phyloP scores from a whole-genome alignment of 768 basidiomycete species.

The Mycena vitilis region DNA sequence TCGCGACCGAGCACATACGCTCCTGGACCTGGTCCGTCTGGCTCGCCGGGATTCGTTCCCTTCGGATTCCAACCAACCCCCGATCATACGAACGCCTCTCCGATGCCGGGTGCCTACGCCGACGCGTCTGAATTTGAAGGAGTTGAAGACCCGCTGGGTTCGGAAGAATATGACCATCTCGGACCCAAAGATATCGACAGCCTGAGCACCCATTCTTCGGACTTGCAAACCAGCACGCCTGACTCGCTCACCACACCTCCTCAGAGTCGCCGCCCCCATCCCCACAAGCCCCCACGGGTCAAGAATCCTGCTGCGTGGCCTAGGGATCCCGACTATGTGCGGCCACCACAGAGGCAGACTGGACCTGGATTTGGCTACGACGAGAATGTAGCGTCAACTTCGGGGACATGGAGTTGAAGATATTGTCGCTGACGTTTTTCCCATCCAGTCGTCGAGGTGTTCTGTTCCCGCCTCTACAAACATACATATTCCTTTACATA shows the following conservation, averaged over 20 bases:
- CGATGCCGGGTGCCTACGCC: constrained; percentile 28
- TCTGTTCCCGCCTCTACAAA: constrained; percentile 1
- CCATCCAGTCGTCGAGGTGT: neutral
- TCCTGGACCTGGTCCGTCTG: neutral
- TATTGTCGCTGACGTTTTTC: neutral
- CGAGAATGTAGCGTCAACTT: constrained; percentile 11
- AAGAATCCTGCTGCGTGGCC: constrained; percentile 17
- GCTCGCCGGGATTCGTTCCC: constrained; percentile 5
- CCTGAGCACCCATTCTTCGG: constrained; percentile 22
- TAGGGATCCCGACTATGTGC: constrained; percentile 5
- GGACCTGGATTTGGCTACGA: constrained; percentile 24
- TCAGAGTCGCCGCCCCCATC: constrained; percentile 10
- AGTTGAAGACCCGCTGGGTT: neutral
- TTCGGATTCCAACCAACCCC: constrained; percentile 6
- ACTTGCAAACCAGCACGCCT: constrained; percentile 28
- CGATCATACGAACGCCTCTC: neutral
- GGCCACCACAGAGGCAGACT: neutral
- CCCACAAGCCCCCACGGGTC: constrained; percentile 5
- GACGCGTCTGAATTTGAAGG: constrained; percentile 1
- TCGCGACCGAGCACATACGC: neutral
- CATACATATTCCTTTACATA: constrained; percentile 7
- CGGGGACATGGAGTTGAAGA: constrained; percentile 4
- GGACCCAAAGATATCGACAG: neutral
- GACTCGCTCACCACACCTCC: constrained; percentile 36
- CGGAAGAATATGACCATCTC: neutral